Base-by-base conservation (phyloP, 2,329 filamentous ascomycete species). In the Colletotrichum cordylinicola region DNA sequence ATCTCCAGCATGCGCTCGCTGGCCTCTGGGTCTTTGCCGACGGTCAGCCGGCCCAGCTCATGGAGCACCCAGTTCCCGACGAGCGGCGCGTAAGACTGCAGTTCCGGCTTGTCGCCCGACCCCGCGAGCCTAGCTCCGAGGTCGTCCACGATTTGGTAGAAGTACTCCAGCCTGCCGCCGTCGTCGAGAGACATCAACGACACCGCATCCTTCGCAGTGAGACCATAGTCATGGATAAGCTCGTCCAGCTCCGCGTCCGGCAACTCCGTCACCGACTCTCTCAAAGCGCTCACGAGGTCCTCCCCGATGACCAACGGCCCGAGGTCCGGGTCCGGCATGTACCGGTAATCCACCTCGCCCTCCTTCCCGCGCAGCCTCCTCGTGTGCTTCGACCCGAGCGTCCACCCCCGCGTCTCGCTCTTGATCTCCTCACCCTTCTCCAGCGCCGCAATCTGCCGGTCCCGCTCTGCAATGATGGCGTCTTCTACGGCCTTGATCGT, bases 271-370 rank as follows among this genome's bases (percentile, higher is more conserved):
- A 98, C 85, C 0, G 89, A 93, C 1, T 84, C 79, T 24, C 84
- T 86, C 16, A 98, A 87, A 77, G 93, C 88, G 7, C 88, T 81
- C 6, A 98, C 87, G 1, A 98, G 88, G 73, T 94, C 92, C 3
- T 89, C 82, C 9, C 92, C 93, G 76, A 99, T 94, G 4, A 96
- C 82, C 2, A 99, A 88, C 2, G 97, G 95, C 0, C 91, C 90
- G 16, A 99, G 89, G 82, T 99, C 97, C 7, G 97, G 95, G 83
- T 99, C 97, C 0, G 97, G 96, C 96, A 99, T 98, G 82, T 99
- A 99, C 56, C 97, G 91, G 84, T 99, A 99, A 84, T 99, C 97
- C 8, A 98, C 96, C 82, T 98, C 96, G 64, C 97, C 97, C 84
- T 98, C 97, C 84, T 99, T 99, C 31, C 95, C 95, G 80, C 97